A percentile compares a stretch with the other conserved stretches of the same genome.
phyloP scores from a whole-genome alignment of 805 yeast genomes.

The Ogataea populi-albae region DNA sequence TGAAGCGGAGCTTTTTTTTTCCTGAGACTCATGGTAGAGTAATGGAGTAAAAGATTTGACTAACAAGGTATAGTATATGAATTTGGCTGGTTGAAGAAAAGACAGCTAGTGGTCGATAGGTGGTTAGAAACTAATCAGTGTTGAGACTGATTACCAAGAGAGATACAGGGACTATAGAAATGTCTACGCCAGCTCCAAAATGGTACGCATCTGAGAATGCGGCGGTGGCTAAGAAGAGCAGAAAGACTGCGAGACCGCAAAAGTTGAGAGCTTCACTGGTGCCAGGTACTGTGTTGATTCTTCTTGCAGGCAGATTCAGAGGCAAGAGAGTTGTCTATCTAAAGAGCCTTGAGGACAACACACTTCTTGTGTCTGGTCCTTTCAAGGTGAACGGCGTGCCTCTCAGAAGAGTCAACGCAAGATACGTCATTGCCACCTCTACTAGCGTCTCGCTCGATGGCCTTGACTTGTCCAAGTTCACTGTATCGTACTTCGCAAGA shows the following conservation, averaged over 20 bases:
- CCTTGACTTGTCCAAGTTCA: slow-evolving; percentile 86
- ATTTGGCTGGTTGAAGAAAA: no score
- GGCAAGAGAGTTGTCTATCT: slow-evolving; percentile 99
- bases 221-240: slow-evolving; percentile 81
- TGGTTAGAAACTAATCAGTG: no score
- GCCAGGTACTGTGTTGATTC: slow-evolving; percentile 57
- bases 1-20: no score
- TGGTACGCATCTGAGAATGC: slow-evolving; percentile 94
- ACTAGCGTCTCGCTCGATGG: slow-evolving; percentile 77
- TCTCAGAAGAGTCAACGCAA: slow-evolving; percentile 97
- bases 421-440: slow-evolving; percentile 98
- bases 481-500: slow-evolving; percentile 94
- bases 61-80: no score
- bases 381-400: slow-evolving; percentile 99
- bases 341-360: slow-evolving; percentile 96
- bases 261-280: slow-evolving; percentile 76
- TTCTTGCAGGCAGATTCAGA: slow-evolving; percentile 99
- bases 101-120: no score
- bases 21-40: no score
- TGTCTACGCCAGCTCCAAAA: slow-evolving; percentile 62
- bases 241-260: slow-evolving; percentile 92
- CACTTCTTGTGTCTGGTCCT: slow-evolving; percentile 96
- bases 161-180: slow-evolving; percentile 9
- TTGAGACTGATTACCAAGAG: no score
- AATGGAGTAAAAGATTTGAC: no score